These are phyloP conservation scores for Fusarium ramigenum DNA, from an alignment of 2,329 filamentous ascomycete species.

Conservation along the genomic window DNA sequence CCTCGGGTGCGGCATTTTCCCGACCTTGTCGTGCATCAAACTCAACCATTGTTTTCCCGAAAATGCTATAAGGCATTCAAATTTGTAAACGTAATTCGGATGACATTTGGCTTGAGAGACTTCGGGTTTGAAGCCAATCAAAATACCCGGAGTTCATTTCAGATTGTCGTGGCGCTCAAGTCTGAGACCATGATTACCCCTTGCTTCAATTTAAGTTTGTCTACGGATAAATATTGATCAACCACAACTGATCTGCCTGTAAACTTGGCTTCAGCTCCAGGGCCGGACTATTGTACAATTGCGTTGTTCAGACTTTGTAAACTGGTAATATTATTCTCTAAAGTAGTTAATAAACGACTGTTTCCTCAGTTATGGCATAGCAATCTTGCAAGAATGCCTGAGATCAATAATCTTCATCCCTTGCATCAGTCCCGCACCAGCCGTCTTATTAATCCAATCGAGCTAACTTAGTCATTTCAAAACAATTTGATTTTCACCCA, in stretches of 20 bases:
- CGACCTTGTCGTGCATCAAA: not conserved
- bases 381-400: no score
- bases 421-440: not conserved
- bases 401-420: not conserved
- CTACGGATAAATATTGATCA: not conserved
- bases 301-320: not conserved
- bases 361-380: not conserved
- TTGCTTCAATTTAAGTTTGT: not conserved
- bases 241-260: no score
- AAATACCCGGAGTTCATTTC: not conserved
- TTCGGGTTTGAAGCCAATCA: not conserved
- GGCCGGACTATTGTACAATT: not conserved
- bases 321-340: rapidly evolving
- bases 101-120: not conserved
- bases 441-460: rapidly evolving
- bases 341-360: not conserved
- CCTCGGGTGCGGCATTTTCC: not conserved
- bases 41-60: not conserved
- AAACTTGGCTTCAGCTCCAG: not conserved
- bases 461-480: not conserved
- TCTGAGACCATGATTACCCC: not conserved
- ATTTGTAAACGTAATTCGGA: not conserved
- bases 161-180: not conserved
- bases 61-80: not conserved
- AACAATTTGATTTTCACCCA: not conserved